Conservation (phyloP, 2,329 filamentous ascomycete species). For the Colletotrichum sidae region DNA sequence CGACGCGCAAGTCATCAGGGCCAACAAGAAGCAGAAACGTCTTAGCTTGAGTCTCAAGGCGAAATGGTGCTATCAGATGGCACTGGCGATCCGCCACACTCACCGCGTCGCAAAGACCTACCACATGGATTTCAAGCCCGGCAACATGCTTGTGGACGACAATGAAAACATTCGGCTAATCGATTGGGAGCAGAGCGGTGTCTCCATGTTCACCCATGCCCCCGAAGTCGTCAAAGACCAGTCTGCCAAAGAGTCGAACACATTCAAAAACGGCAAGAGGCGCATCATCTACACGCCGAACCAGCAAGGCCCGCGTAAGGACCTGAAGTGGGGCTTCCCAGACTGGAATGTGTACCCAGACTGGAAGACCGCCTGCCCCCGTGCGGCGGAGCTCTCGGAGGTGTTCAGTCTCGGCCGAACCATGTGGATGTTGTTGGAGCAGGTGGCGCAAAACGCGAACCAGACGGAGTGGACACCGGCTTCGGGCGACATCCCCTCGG, state of each 20-base stretch:
- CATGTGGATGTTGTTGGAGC: constrained; percentile 40
- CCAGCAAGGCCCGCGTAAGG: constrained; percentile 26
- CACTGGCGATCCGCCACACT: constrained; percentile 39
- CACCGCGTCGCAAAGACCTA: constrained; percentile 40
- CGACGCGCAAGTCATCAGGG: constrained; percentile 35
- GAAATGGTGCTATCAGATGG: constrained; percentile 42
- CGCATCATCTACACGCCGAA: constrained; percentile 37
- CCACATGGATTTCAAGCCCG: constrained; percentile 47
- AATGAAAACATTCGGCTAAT: constrained; percentile 38
- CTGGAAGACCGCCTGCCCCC: constrained; percentile 37
- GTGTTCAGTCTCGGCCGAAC: constrained; percentile 39
- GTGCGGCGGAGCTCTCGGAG: constrained; percentile 39
- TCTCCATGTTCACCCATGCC: constrained; percentile 39
- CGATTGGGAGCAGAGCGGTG: constrained; percentile 44
- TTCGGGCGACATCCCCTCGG: constrained; percentile 29
- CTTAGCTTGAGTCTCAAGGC: constrained; percentile 38
- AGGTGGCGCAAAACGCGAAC: constrained; percentile 34
- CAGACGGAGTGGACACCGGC: constrained; percentile 21
- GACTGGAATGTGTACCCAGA: constrained; percentile 39
- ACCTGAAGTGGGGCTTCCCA: constrained; percentile 36
- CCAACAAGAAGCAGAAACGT: constrained; percentile 24
- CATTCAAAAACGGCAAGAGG: background rate
- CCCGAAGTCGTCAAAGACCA: constrained; percentile 38
- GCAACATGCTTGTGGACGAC: constrained; percentile 43
- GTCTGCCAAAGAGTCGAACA: constrained; percentile 20